A percentile compares a stretch with the other conserved stretches of the same genome.
phyloP scores from a whole-genome alignment of 148 eudicot genomes.

The Agrostemma githago region DNA sequence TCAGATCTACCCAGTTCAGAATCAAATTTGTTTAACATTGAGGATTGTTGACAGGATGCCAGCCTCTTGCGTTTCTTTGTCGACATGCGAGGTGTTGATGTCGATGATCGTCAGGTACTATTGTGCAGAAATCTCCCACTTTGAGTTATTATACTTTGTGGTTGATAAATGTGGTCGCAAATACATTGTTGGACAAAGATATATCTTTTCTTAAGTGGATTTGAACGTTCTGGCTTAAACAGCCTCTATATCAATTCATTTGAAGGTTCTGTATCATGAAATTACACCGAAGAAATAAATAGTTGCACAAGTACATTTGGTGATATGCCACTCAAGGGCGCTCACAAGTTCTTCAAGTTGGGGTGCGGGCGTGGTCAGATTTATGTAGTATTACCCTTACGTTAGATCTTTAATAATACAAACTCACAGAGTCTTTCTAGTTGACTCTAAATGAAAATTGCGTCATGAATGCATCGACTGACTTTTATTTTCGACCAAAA shows the following conservation, averaged over 20 bases:
- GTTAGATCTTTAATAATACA: too few relatives aligned
- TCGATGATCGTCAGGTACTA: constrained; percentile 92
- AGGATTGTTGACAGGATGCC: constrained; percentile 72
- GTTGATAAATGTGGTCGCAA: background rate
- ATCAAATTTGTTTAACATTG: constrained; percentile 4
- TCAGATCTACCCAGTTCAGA: background rate
- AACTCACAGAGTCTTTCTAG: too few relatives aligned
- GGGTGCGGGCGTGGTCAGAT: too few relatives aligned
- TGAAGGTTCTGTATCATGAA: background rate
- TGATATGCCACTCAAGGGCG: background rate
- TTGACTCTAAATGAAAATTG: too few relatives aligned
- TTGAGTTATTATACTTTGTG: background rate
- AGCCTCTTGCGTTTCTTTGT: constrained; percentile 93
- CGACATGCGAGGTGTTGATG: constrained; percentile 97
- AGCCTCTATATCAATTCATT: background rate
- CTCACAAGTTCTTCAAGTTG: background rate
- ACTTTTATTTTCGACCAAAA: too few relatives aligned
- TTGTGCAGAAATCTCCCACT: background rate
- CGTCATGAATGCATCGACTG: too few relatives aligned
- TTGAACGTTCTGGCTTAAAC: background rate
- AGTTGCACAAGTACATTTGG: background rate
- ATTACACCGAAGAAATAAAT: background rate
- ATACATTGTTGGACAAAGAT: background rate
- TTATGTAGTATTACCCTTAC: too few relatives aligned
- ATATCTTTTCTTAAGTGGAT: background rate